phyloP scores from a whole-genome alignment of 1,139 yeast genomes.

The Taphrina wiesneri region DNA sequence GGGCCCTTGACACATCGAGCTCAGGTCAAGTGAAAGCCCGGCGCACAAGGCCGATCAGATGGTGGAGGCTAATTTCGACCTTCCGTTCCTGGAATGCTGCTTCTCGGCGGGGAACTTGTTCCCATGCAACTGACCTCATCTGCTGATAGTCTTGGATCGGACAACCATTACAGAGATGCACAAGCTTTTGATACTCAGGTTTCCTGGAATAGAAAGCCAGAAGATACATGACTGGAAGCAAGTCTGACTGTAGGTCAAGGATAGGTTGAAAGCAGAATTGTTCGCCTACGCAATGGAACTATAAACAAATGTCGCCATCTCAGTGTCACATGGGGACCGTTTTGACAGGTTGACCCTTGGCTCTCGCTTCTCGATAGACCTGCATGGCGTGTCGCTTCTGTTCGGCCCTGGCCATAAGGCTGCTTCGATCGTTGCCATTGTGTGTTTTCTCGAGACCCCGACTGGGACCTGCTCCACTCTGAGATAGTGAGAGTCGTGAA shows the following conservation, averaged over 20 bases:
- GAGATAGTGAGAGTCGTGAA: slow-evolving; percentile 2
- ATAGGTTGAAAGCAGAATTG: background rate
- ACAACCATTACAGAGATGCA: background rate
- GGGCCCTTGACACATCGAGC: no score
- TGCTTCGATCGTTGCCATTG: background rate
- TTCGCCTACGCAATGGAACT: background rate
- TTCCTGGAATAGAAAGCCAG: no score
- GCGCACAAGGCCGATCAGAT: background rate
- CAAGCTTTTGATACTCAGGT: no score
- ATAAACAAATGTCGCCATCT: background rate
- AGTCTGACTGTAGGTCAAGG: no score
- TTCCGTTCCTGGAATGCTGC: background rate
- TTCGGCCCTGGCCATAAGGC: background rate
- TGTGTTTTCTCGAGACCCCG: background rate
- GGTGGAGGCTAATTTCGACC: background rate
- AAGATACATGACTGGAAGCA: no score
- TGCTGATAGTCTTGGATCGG: no score
- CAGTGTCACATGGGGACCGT: background rate
- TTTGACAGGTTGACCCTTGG: background rate
- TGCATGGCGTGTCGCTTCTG: background rate
- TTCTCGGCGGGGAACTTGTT: background rate
- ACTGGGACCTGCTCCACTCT: background rate
- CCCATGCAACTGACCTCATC: no score
- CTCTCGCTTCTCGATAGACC: background rate
- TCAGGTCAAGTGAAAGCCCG: background rate